phyloP scores from a whole-genome alignment of 116 monocot genomes.

The Iris pallida region DNA sequence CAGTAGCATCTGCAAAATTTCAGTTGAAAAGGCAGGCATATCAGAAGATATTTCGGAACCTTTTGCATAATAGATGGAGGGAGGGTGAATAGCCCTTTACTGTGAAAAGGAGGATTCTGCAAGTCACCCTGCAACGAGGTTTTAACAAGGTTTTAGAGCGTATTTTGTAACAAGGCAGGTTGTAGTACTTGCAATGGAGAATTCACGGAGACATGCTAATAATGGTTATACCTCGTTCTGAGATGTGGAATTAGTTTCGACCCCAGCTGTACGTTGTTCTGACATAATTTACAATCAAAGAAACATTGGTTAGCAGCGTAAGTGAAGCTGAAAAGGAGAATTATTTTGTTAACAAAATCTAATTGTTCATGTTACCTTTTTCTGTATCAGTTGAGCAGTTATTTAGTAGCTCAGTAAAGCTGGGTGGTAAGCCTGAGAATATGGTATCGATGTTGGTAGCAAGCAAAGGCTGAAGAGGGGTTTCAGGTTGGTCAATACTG shows the following conservation, averaged over 20 bases:
- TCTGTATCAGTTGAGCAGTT: conserved; percentile 25
- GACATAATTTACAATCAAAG: background rate
- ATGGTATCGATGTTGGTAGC: conserved; percentile 18
- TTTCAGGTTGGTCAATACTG: conserved; percentile 10
- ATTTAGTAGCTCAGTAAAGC: conserved; percentile 60
- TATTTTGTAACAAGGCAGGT: too few species aligned
- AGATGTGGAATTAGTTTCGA: background rate
- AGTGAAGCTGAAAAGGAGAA: background rate
- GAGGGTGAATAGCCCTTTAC: conserved; percentile 1
- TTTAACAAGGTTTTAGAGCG: background rate
- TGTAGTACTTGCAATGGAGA: background rate
- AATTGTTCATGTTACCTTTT: conserved; percentile 18
- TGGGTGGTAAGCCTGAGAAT: conserved; percentile 53
- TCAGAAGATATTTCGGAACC: background rate
- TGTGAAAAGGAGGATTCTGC: conserved; percentile 1
- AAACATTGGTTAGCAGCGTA: background rate
- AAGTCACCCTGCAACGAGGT: conserved; percentile 27
- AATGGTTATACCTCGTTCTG: conserved; percentile 1
- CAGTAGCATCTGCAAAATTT: conserved; percentile 14
- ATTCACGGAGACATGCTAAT: too few species aligned
- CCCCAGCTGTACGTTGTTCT: background rate
- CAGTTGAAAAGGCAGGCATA: conserved; percentile 6
- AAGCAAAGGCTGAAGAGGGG: conserved; percentile 11
- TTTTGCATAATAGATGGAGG: background rate
- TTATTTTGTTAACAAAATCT: background rate